These are phyloP conservation scores for Chaetomium sp. DNA, from an alignment of 2,329 filamentous ascomycete species.

Conservation along the genomic window DNA sequence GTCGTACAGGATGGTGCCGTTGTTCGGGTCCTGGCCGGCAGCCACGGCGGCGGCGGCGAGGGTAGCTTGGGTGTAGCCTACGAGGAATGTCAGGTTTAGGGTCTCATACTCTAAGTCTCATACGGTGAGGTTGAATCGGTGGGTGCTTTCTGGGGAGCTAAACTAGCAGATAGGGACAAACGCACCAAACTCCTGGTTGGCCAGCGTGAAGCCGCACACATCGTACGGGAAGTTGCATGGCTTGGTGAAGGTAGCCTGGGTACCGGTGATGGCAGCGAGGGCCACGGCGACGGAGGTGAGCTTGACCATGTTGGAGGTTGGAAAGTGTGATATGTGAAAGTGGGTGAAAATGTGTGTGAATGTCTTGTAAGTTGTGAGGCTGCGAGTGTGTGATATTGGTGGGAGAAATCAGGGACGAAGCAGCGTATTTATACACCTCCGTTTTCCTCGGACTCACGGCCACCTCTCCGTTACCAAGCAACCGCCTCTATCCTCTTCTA, in stretches of 20 bases:
- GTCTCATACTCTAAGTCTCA: too few species aligned
- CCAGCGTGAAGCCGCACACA: constrained; percentile 9
- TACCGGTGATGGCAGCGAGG: constrained; percentile 7
- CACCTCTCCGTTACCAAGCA: too few species aligned
- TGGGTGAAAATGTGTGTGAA: background rate
- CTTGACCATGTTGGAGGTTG: constrained; percentile 9
- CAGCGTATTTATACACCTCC: background rate
- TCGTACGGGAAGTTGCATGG: constrained; percentile 11
- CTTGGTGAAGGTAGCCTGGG: constrained; percentile 4
- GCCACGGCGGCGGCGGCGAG: constrained; percentile 3
- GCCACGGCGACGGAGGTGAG: constrained; percentile 1
- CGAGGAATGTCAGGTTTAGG: background rate
- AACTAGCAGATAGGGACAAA: background rate
- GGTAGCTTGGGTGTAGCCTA: background rate
- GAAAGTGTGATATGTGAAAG: background rate
- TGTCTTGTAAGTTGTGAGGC: background rate
- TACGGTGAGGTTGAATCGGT: too few species aligned
- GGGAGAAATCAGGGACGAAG: background rate
- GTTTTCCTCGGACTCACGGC: too few species aligned
- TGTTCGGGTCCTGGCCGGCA: constrained; percentile 6
- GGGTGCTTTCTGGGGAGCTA: background rate
- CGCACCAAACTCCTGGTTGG: background rate
- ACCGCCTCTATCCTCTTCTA: too few species aligned
- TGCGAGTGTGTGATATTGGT: background rate
- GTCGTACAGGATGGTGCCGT: constrained; percentile 7